phyloP scores from a whole-genome alignment of 2,329 filamentous ascomycete species.

The Ceratocystis cacaofunesta region DNA sequence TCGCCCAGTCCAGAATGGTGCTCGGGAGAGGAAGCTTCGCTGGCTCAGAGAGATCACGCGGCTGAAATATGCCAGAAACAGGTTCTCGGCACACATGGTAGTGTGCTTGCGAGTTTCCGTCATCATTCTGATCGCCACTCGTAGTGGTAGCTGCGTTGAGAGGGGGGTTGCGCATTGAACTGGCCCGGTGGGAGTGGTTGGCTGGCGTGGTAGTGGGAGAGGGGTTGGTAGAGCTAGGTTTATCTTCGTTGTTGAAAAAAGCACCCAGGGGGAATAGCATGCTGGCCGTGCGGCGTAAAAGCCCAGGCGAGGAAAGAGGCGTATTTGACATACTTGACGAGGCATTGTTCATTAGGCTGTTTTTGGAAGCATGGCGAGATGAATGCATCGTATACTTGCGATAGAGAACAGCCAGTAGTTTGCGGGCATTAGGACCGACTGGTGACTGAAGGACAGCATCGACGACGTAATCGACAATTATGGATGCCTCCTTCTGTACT shows the following conservation, averaged over 20 bases:
- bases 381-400: conserved; percentile 34
- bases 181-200: conserved; percentile 22
- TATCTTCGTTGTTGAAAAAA: conserved; percentile 38
- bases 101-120: conserved; percentile 46
- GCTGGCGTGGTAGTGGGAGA: conserved; percentile 18
- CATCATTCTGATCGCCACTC: conserved; percentile 56
- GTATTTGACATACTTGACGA: conserved; percentile 21
- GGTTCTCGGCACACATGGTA: conserved; percentile 68
- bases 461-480: conserved; percentile 79
- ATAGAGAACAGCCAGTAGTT: conserved; percentile 59
- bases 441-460: conserved; percentile 62
- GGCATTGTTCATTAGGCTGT: conserved; percentile 25
- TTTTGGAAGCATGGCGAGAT: conserved; percentile 20
- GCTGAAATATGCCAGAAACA: conserved; percentile 58
- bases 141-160: conserved; percentile 30
- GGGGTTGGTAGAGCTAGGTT: conserved; percentile 24
- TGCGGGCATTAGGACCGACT: conserved; percentile 54
- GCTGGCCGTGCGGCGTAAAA: conserved; percentile 50
- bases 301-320: conserved; percentile 39
- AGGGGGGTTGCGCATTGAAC: conserved; percentile 17
- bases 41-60: conserved; percentile 41
- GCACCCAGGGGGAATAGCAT: conserved; percentile 40
- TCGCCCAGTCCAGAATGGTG: conserved; percentile 85
- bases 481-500: conserved; percentile 67
- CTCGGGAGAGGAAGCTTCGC: conserved; percentile 64